Evolutionary conservation across 2,329 filamentous ascomycete species (phyloP).

Genomic region (Metarhizium brunneum): DNA sequence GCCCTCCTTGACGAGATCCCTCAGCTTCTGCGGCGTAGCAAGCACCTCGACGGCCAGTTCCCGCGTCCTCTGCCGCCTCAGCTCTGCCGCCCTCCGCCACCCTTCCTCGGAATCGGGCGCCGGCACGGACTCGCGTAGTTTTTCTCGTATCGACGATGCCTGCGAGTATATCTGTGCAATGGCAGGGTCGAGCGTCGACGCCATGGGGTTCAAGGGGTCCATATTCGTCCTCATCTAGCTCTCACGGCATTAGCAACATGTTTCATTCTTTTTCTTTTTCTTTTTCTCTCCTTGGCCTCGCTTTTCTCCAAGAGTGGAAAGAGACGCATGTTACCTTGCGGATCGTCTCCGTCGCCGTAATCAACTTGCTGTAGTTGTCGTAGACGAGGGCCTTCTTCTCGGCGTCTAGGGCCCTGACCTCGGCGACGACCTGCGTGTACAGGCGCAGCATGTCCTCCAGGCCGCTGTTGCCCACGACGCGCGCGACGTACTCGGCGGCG

Average conservation of each 20-base stretch:
- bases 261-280: too few species aligned
- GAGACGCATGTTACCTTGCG: conserved; percentile 44
- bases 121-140: conserved; percentile 37
- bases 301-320: not conserved
- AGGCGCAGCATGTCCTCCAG: conserved; percentile 60
- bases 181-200: conserved; percentile 62
- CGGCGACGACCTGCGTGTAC: conserved; percentile 64
- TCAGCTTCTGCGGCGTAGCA: conserved; percentile 49
- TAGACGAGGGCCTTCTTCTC: conserved; percentile 97
- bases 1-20: conserved; percentile 48
- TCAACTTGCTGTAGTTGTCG: conserved; percentile 96
- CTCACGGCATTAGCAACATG: not conserved
- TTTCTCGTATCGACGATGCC: conserved; percentile 44
- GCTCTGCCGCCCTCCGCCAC: conserved; percentile 22
- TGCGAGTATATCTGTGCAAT: conserved; percentile 65
- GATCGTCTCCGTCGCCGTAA: conserved; percentile 94
- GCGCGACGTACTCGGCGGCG: conserved; percentile 56
- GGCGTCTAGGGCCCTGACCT: conserved; percentile 83
- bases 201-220: conserved; percentile 68
- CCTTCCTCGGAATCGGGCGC: conserved; percentile 32
- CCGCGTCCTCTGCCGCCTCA: conserved; percentile 30
- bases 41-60: conserved; percentile 56
- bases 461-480: conserved; percentile 50
- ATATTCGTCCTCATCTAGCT: conserved; percentile 66
- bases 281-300: too few species aligned